phyloP scores from a whole-genome alignment of 148 eudicot species.

The Rhododendron henanense region DNA sequence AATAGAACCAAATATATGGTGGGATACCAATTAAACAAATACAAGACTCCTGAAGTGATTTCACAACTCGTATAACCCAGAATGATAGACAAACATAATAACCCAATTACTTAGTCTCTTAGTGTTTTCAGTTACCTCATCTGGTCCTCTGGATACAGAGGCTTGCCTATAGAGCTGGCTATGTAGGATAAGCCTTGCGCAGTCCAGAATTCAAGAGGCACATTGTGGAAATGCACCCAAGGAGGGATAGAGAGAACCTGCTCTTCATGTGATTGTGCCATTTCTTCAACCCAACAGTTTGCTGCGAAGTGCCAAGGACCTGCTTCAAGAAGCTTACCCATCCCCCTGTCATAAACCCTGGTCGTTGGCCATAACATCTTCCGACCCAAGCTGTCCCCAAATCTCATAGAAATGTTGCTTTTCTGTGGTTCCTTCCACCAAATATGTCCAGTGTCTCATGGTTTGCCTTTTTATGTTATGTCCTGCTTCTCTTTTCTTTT shows the following conservation, averaged over 20 bases:
- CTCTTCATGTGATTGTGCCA: not conserved
- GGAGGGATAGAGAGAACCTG: not conserved
- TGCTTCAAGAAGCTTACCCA: not conserved
- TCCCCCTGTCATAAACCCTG: not conserved
- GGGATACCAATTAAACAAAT: not conserved
- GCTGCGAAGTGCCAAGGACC: not conserved
- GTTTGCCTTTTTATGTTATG: not conserved
- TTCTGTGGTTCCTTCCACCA: not conserved
- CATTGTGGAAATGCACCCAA: not conserved
- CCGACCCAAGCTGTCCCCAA: not conserved
- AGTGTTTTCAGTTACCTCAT: not conserved
- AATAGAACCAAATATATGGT: not conserved
- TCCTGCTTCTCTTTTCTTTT: not conserved
- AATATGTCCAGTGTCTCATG: not conserved
- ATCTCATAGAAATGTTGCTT: not conserved
- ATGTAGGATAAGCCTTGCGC: not conserved
- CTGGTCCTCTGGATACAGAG: not conserved
- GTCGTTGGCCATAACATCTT: not conserved
- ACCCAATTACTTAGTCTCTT: not conserved
- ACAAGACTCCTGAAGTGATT: not conserved
- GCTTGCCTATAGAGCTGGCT: not conserved
- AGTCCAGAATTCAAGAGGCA: not conserved
- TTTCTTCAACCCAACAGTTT: not conserved
- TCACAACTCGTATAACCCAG: not conserved
- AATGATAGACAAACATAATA: not conserved